Conservation (phyloP, 805 yeast genomes). For the Metschnikowia continentalis region DNA sequence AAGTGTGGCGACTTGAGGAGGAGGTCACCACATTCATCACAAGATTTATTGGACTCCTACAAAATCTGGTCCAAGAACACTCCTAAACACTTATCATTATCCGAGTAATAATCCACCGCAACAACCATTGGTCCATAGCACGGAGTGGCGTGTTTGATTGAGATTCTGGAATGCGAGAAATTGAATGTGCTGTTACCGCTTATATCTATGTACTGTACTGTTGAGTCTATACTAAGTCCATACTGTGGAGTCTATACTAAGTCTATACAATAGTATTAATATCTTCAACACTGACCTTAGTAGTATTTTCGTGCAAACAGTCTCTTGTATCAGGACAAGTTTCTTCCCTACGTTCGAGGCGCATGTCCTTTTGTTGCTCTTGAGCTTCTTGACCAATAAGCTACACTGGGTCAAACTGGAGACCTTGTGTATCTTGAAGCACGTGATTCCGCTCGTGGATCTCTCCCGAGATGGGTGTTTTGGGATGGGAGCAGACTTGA, state of each 20-base stretch:
- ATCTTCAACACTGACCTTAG: too few species aligned
- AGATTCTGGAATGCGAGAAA: constrained; percentile 76
- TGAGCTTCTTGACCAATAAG: constrained; percentile 77
- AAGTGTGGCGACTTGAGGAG: too few species aligned
- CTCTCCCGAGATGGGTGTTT: constrained; percentile 71
- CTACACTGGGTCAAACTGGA: constrained; percentile 76
- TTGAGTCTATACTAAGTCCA: too few species aligned
- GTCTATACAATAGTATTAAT: too few species aligned
- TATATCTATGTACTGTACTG: too few species aligned
- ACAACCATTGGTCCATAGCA: constrained; percentile 89
- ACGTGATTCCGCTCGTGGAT: constrained; percentile 73
- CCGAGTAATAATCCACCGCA: constrained; percentile 83
- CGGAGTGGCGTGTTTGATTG: constrained; percentile 81
- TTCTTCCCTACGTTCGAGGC: constrained; percentile 76
- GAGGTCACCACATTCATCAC: constrained; percentile 77
- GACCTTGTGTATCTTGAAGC: constrained; percentile 69
- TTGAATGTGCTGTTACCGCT: too few species aligned
- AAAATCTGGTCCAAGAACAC: constrained; percentile 80
- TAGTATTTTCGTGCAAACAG: constrained; percentile 77
- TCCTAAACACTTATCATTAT: constrained; percentile 85
- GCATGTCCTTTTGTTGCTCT: constrained; percentile 64
- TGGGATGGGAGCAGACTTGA: constrained; percentile 92
- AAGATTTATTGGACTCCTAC: constrained; percentile 57
- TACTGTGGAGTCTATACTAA: too few species aligned
- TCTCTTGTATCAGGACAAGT: constrained; percentile 59